Conservation (phyloP, 2,329 filamentous ascomycete species). For the Phaeophleospora eucalypticola region DNA sequence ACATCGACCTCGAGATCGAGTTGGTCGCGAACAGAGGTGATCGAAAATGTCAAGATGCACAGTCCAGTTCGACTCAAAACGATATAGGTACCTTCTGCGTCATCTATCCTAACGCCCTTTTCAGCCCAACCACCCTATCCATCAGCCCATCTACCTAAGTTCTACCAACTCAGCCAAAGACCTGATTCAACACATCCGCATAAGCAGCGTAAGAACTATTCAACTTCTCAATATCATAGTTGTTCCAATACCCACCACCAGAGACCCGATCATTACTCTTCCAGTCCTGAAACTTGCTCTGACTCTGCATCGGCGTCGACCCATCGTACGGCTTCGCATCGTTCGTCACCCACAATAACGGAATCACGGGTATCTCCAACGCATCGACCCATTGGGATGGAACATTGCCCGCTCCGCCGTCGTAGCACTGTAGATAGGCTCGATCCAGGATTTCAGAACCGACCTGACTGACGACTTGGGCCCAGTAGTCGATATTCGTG, state of each 20-base stretch:
- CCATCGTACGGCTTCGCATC: slow-evolving; percentile 2
- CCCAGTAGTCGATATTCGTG: slow-evolving; percentile 5
- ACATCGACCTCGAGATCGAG: too few relatives aligned
- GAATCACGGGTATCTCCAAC: background rate
- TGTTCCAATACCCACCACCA: slow-evolving; percentile 4
- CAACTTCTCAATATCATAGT: slow-evolving; percentile 7
- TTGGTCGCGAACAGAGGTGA: too few relatives aligned
- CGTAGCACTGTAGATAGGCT: slow-evolving; percentile 7
- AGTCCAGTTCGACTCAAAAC: too few relatives aligned
- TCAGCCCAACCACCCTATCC: too few relatives aligned
- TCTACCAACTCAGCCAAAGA: slow-evolving; percentile 4
- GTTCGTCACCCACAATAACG: slow-evolving; percentile 5
- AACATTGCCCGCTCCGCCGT: slow-evolving; percentile 4
- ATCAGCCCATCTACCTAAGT: too few relatives aligned
- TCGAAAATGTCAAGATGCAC: too few relatives aligned
- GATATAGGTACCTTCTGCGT: too few relatives aligned
- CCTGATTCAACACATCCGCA: background rate
- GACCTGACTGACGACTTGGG: background rate
- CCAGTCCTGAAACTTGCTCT: slow-evolving; percentile 1
- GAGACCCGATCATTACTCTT: background rate
- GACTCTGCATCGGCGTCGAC: background rate
- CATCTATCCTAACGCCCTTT: too few relatives aligned
- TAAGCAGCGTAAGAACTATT: background rate
- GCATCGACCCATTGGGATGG: slow-evolving; percentile 1
- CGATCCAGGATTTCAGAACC: background rate